A percentile compares a stretch with the other conserved stretches of the same genome.
These are phyloP conservation scores for Calonectria honghensis DNA, from an alignment of 2,329 filamentous ascomycete species.

Conservation along the genomic window DNA sequence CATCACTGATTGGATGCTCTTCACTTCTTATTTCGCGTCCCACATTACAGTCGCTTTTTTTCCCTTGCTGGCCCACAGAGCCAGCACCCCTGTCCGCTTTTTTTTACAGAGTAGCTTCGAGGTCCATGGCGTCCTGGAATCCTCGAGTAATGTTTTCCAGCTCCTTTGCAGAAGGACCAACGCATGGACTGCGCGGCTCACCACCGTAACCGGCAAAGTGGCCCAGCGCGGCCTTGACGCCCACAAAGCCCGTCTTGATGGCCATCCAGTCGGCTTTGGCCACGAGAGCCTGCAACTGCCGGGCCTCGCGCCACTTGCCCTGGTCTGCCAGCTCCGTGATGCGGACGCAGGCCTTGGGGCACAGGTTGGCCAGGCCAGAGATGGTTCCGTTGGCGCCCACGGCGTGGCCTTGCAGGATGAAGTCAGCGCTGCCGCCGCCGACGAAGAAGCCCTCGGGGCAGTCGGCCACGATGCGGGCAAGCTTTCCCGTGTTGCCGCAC, in stretches of 20 bases:
- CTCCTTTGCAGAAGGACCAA: conserved; percentile 58
- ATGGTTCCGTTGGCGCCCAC: conserved; percentile 65
- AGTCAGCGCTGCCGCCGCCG: conserved; percentile 64
- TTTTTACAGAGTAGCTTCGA: conserved; percentile 54
- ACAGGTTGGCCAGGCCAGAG: conserved; percentile 64
- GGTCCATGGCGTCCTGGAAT: conserved; percentile 59
- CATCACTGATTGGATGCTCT: conserved; percentile 48
- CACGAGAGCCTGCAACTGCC: conserved; percentile 63
- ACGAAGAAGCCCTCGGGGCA: conserved; percentile 59
- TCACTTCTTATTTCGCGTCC: conserved; percentile 36
- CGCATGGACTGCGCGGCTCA: conserved; percentile 63
- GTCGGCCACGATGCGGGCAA: conserved; percentile 69
- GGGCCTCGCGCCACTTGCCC: conserved; percentile 59
- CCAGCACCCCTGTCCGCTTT: conserved; percentile 27
- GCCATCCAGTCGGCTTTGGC: conserved; percentile 68
- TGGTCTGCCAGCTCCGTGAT: conserved; percentile 60
- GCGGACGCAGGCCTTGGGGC: conserved; percentile 60
- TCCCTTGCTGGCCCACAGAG: conserved; percentile 8
- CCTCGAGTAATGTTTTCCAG: conserved; percentile 60
- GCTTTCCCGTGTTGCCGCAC: conserved; percentile 79
- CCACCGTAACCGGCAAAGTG: conserved; percentile 63
- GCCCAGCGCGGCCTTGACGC: conserved; percentile 68
- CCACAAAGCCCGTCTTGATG: conserved; percentile 69
- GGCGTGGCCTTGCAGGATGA: conserved; percentile 63
- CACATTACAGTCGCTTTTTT: conserved; percentile 29